phyloP scores from a whole-genome alignment of 768 basidiomycete species.

The Mycena kentingensis region DNA sequence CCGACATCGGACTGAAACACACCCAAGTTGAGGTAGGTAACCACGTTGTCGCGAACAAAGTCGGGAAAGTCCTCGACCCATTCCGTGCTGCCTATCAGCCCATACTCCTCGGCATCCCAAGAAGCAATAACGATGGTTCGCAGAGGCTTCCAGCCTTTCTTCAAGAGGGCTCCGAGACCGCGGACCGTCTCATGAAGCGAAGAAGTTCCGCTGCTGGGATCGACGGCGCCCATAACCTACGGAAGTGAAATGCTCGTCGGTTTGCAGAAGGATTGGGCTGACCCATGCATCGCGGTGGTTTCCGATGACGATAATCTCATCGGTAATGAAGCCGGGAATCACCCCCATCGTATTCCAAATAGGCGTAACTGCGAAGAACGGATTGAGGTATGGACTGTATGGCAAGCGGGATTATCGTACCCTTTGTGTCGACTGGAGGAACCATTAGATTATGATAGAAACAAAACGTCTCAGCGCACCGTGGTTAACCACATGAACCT shows the following conservation, averaged over 20 bases:
- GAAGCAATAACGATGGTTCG: constrained; percentile 74
- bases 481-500: constrained; percentile 60
- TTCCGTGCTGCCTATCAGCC: constrained; percentile 81
- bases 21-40: constrained; percentile 82
- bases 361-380: constrained; percentile 45
- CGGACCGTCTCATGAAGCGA: constrained; percentile 57
- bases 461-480: constrained; percentile 32
- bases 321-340: constrained; percentile 63
- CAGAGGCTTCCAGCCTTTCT: constrained; percentile 66
- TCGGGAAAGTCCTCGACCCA: constrained; percentile 90
- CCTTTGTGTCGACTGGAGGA: constrained; percentile 28
- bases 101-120: constrained; percentile 55
- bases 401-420: constrained; percentile 38
- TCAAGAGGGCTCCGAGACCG: constrained; percentile 52
- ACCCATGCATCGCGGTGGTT: constrained; percentile 67
- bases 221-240: constrained; percentile 55
- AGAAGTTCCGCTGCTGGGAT: constrained; percentile 60
- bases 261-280: neutral
- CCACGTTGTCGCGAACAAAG: constrained; percentile 79
- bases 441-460: neutral
- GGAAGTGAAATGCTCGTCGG: neutral
- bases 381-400: neutral
- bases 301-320: constrained; percentile 70
- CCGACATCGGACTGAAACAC: constrained; percentile 30
- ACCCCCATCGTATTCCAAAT: constrained; percentile 73